Evolutionary conservation across 805 yeast species (phyloP).

Genomic region (Candida arabinofermentans): DNA sequence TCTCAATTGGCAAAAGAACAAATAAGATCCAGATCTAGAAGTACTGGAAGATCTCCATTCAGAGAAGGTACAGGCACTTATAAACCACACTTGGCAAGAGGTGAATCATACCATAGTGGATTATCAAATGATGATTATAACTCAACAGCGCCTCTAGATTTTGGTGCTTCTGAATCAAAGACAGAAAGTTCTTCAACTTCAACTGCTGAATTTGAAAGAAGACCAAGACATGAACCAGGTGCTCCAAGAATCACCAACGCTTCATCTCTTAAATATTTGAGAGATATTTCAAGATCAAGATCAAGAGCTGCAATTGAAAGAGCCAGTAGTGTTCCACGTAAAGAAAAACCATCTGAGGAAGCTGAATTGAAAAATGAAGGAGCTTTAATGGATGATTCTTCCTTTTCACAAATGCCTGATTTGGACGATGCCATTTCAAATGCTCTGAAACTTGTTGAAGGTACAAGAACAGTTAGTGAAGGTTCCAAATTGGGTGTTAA

Average conservation of each 20-base stretch:
- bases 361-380: constrained; percentile 51
- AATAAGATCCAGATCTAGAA: constrained; percentile 20
- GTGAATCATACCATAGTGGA: constrained; percentile 69
- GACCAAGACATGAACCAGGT: constrained; percentile 35
- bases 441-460: constrained; percentile 36
- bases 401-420: constrained; percentile 42
- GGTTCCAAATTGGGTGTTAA: constrained; percentile 12
- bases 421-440: constrained; percentile 47
- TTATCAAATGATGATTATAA: constrained; percentile 37
- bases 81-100: constrained; percentile 69
- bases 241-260: constrained; percentile 20
- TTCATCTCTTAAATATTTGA: constrained; percentile 51
- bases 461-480: constrained; percentile 17
- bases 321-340: constrained; percentile 10
- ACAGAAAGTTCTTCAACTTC: background rate
- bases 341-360: constrained; percentile 27
- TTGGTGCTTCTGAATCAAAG: constrained; percentile 3
- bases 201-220: constrained; percentile 30
- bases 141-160: constrained; percentile 35
- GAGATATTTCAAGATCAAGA: constrained; percentile 64
- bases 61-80: constrained; percentile 29
- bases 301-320: constrained; percentile 42
- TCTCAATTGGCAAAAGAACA: constrained; percentile 27
- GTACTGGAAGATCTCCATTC: constrained; percentile 19
- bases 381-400: constrained; percentile 48